Percentiles rank a stretch among this genome's conserved stretches.
These are phyloP conservation scores for Schizophyllum amplum DNA, from an alignment of 1,284 basidiomycete genomes.

Conservation along the genomic window DNA sequence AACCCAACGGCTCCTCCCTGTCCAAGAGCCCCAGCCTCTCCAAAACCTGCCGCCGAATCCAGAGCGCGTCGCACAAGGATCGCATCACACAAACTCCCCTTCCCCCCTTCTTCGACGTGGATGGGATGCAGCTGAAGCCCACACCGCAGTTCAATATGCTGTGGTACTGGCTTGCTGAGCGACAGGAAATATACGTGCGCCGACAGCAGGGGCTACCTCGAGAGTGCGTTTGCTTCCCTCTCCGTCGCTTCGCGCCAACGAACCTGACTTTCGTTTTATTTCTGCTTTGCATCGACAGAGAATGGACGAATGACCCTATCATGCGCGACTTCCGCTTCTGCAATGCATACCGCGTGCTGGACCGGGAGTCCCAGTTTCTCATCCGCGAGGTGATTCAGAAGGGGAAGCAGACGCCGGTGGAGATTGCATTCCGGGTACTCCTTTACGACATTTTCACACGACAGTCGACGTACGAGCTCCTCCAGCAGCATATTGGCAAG, in stretches of 20 bases:
- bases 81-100: not conserved
- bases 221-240: too few species aligned
- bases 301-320: constrained; percentile 51
- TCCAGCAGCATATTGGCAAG: constrained; percentile 37
- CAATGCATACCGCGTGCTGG: constrained; percentile 54
- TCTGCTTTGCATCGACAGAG: constrained; percentile 16
- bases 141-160: constrained; percentile 19
- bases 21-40: too few species aligned
- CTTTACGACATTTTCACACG: constrained; percentile 55
- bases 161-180: constrained; percentile 47
- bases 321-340: constrained; percentile 45
- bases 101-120: not conserved
- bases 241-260: too few species aligned
- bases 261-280: constrained; percentile 39
- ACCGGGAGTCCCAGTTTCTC: constrained; percentile 52
- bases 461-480: constrained; percentile 52
- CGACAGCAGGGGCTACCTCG: constrained; percentile 35
- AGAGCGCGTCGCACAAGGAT: not conserved
- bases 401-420: constrained; percentile 42
- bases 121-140: not conserved
- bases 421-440: constrained; percentile 52
- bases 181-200: constrained; percentile 46
- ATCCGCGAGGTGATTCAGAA: constrained; percentile 53
- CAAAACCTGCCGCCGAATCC: not conserved
- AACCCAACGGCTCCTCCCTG: too few species aligned